Evolutionary conservation across 2,329 filamentous ascomycete species (phyloP).

Genomic region (Fusarium subtropicale): DNA sequence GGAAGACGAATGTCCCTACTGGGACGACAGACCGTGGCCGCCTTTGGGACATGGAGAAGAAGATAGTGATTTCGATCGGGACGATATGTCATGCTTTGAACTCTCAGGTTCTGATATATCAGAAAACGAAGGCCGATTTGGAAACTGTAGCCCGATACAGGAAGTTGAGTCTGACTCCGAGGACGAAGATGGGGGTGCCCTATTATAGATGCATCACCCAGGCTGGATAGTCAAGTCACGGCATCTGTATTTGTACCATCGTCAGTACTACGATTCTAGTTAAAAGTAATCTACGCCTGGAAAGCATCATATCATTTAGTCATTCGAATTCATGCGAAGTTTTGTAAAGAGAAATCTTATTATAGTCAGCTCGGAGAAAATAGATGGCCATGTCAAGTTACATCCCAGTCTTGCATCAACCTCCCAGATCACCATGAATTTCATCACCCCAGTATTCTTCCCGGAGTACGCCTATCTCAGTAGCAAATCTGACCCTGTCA

Average conservation of each 20-base stretch:
- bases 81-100: neutral
- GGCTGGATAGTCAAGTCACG: neutral
- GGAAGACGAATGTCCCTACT: slow-evolving; percentile 8
- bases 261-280: neutral
- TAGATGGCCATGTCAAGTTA: slow-evolving; percentile 2
- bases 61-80: neutral
- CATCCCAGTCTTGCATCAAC: neutral
- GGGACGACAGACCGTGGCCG: slow-evolving; percentile 17
- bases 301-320: neutral
- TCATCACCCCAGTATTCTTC: neutral
- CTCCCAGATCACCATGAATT: neutral
- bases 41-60: neutral
- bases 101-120: neutral
- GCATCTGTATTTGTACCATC: neutral
- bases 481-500: slow-evolving; percentile 2
- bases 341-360: neutral
- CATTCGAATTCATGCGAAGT: neutral
- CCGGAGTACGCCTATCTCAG: neutral
- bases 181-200: neutral
- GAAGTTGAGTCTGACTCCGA: neutral
- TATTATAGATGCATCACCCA: neutral
- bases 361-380: neutral
- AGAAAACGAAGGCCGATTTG: neutral
- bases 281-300: neutral
- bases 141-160: neutral